Conservation (phyloP, 768 basidiomycete species). For the Amanita brunnescens region DNA sequence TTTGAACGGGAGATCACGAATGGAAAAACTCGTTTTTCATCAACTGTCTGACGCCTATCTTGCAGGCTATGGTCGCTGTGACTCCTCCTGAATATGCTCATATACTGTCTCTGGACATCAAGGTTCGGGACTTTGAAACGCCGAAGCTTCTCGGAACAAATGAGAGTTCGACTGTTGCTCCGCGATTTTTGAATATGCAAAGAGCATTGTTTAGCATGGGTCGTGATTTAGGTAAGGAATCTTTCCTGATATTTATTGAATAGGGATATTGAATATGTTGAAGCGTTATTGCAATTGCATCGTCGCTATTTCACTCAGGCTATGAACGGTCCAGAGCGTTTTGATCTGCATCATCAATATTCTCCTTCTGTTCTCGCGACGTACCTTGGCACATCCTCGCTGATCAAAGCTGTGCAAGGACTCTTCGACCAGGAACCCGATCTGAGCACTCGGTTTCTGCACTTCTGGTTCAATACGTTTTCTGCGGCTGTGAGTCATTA, state of each 20-base stretch:
- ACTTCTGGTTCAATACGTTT: slow-evolving; percentile 70
- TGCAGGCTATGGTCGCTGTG: slow-evolving; percentile 48
- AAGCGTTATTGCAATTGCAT: slow-evolving; percentile 62
- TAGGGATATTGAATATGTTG: not conserved
- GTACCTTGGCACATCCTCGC: slow-evolving; percentile 47
- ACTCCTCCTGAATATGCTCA: slow-evolving; percentile 41
- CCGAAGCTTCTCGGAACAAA: slow-evolving; percentile 42
- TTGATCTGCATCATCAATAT: slow-evolving; percentile 51
- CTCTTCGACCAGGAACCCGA: slow-evolving; percentile 52
- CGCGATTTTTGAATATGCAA: slow-evolving; percentile 56
- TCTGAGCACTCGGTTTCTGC: slow-evolving; percentile 55
- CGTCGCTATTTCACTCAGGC: slow-evolving; percentile 60
- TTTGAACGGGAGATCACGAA: slow-evolving; percentile 44
- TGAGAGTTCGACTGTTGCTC: slow-evolving; percentile 25
- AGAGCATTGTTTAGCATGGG: slow-evolving; percentile 51
- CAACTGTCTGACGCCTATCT: slow-evolving; percentile 52
- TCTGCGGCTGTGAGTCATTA: slow-evolving; percentile 51
- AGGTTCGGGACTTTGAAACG: slow-evolving; percentile 45
- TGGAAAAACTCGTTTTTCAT: slow-evolving; percentile 66
- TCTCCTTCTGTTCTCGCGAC: slow-evolving; percentile 68
- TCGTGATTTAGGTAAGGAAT: slow-evolving; percentile 48
- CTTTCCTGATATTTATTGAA: slow-evolving; percentile 1
- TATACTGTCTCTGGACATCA: slow-evolving; percentile 44
- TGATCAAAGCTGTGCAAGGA: slow-evolving; percentile 48
- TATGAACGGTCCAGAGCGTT: slow-evolving; percentile 42